Percentiles rank a stretch among this genome's conserved stretches.
Conservation (phyloP, 257 asterid genomes). For the Capsicum chinense region DNA sequence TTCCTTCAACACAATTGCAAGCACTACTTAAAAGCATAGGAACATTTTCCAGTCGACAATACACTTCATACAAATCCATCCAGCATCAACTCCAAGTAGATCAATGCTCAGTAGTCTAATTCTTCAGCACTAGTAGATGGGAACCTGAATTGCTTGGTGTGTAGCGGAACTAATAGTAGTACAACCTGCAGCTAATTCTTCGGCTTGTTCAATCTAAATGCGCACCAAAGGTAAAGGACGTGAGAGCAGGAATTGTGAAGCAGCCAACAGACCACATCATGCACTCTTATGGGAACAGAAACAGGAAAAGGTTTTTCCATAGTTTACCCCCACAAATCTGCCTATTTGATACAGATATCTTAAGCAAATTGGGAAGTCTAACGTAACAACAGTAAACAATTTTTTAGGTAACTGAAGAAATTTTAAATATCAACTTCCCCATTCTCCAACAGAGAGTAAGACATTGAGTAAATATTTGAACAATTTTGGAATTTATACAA, state of each 20-base stretch:
- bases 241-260: neutral
- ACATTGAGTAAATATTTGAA: neutral
- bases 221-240: neutral
- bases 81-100: neutral
- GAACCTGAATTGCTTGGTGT: neutral
- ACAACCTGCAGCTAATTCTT: neutral
- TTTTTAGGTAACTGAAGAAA: neutral
- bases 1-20: neutral
- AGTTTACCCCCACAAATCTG: neutral
- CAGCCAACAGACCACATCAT: neutral
- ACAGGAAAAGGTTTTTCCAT: constrained; percentile 13
- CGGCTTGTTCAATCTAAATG: neutral
- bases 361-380: neutral
- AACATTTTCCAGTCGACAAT: neutral
- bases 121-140: neutral
- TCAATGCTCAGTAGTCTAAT: neutral
- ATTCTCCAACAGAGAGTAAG: neutral
- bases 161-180: neutral
- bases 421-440: neutral
- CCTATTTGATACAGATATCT: neutral
- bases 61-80: neutral
- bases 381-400: neutral
- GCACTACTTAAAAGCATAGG: neutral
- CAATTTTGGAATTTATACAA: neutral
- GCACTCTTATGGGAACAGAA: constrained; percentile 3